Evolutionary conservation across 164 flowering plant genomes (phyloP), one percentile per base, ranked within the genome.

Genomic region (Pachysandra terminalis): DNA sequence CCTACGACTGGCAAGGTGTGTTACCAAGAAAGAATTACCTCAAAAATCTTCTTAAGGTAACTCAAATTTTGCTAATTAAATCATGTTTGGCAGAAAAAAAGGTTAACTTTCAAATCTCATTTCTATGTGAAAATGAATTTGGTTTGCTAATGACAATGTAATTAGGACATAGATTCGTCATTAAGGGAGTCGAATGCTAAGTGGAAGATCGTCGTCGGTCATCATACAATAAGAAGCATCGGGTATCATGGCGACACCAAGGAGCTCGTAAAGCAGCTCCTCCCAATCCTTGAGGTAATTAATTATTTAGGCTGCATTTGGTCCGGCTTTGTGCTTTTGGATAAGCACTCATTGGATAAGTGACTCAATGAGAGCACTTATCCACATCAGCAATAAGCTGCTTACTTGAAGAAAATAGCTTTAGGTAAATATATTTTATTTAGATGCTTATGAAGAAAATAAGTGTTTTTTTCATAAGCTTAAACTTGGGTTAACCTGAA

Each of bases 201-300:
- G 41, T 83, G 86, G 86, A 83, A 83, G 59, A 70, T 83, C 32
- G 84, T 81, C 32, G 76, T 81, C 0, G 86, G 86, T 12, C 86
- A 83, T 70, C 86, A 83, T 35, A 73, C 83, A 22, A 79, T 83
- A 6, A 77, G 62, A 64, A 83, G 80, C 23, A 76, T 74, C 0
- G 83, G 86, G 17, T 68, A 73, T 26, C 86, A 83, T 32, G 81
- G 86, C 10, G 62, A 64, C 37, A 83, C 86, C 16, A n/a, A 37
- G 6, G 86, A 81, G 72, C 73, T 83, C 26, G 67, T 28, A 1
- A 22, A 1, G 0, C 78, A 68, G 28, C 81, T 83, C 41, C 74
- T 83, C 49, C 84, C 84, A 10, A 72, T 79, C 35, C 81, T 83
- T 45, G 10, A 74, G 79, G 86, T 77, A 59, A 45, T 45, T 45